Percentiles rank a stretch among this genome's conserved stretches.
Evolutionary conservation across 306 rosid species (phyloP).

Genomic region (Crataegus laevigata): DNA sequence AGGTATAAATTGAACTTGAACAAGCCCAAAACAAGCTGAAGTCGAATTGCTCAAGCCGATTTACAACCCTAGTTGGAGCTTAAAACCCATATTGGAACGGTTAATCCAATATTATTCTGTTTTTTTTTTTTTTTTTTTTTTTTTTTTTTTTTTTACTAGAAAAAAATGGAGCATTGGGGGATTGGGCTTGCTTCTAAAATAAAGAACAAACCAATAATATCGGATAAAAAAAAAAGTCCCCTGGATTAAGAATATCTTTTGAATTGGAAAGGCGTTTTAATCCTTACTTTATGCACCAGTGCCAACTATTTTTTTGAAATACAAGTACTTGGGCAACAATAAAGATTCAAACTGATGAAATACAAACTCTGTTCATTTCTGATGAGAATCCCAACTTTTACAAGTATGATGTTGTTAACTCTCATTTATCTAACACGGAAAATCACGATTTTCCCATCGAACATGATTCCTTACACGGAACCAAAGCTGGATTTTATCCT

Average conservation of each 20-base stretch:
- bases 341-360: background rate
- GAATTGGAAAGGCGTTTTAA: background rate
- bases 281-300: too few species aligned
- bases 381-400: background rate
- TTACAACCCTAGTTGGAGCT: too few species aligned
- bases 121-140: too few species aligned
- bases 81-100: too few species aligned
- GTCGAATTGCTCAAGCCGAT: too few species aligned
- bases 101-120: too few species aligned
- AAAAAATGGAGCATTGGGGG: too few species aligned
- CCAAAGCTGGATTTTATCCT: background rate
- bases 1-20: too few species aligned
- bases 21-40: too few species aligned
- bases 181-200: too few species aligned
- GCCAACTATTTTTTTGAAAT: background rate
- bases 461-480: background rate
- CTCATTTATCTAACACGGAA: background rate
- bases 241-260: background rate
- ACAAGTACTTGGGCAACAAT: background rate
- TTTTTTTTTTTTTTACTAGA: too few species aligned
- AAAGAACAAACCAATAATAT: too few species aligned
- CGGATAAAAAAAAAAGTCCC: background rate
- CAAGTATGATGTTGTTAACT: background rate
- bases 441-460: background rate
- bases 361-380: background rate